A percentile compares a stretch with the other conserved stretches of the same genome.
Conservation (phyloP, 1,284 basidiomycete species). For the Pseudozyma thailandica region DNA sequence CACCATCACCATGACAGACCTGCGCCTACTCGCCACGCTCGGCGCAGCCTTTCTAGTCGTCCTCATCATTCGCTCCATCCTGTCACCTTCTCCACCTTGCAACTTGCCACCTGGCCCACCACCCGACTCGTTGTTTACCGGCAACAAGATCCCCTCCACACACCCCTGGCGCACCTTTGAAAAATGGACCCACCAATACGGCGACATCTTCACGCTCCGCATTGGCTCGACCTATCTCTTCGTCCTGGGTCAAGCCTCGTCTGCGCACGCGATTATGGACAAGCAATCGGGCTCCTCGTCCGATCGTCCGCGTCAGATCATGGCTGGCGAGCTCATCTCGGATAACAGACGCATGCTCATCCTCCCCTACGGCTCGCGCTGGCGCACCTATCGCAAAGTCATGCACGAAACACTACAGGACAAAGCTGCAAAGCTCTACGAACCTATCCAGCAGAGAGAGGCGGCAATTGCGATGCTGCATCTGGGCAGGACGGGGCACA, state of each 20-base stretch:
- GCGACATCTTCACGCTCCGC: slow-evolving; percentile 33
- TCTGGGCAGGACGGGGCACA: slow-evolving; percentile 8
- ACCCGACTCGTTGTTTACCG: slow-evolving; percentile 1
- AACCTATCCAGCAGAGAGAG: slow-evolving; percentile 43
- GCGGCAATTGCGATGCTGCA: slow-evolving; percentile 17
- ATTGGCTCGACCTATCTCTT: slow-evolving; percentile 23
- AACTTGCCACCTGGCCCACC: slow-evolving; percentile 25
- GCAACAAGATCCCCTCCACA: slow-evolving; percentile 20
- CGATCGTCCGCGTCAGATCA: slow-evolving; percentile 31
- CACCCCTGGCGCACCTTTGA: slow-evolving; percentile 38
- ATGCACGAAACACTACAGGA: slow-evolving; percentile 44
- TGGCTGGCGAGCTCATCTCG: slow-evolving; percentile 51
- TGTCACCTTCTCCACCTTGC: background rate
- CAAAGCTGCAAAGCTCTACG: slow-evolving; percentile 38
- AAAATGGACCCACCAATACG: slow-evolving; percentile 39
- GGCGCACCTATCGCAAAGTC: slow-evolving; percentile 41
- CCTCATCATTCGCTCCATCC: background rate
- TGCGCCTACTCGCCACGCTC: background rate
- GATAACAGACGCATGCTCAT: slow-evolving; percentile 50
- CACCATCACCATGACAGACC: slow-evolving; percentile 1
- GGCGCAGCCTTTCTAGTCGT: background rate
- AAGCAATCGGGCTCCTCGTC: slow-evolving; percentile 12
- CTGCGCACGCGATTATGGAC: slow-evolving; percentile 35
- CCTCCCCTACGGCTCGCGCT: slow-evolving; percentile 40
- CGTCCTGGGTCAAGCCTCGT: slow-evolving; percentile 24